Evolutionary conservation across 2,329 filamentous ascomycete species (phyloP), one percentile per base, ranked within the genome.

Genomic region (Myotisia sp.): DNA sequence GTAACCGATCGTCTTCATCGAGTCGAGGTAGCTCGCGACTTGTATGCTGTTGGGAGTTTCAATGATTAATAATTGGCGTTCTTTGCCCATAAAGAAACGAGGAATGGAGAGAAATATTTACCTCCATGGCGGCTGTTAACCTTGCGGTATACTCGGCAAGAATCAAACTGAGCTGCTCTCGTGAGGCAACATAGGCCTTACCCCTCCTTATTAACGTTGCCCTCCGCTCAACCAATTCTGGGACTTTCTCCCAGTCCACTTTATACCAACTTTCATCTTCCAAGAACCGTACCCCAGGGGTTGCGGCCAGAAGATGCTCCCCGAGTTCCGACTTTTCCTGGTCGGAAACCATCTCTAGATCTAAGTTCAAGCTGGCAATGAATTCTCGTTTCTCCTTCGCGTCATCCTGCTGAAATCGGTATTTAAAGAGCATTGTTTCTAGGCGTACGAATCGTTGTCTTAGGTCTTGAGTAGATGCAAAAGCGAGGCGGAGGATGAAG

Each of bases 201-300:
- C 90, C 90, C 18, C 62, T 74, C 46, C 70, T 78, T 44, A 95
- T 44, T 36, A 90, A 76, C 1, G 92, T 82, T 34, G 71, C 70
- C 33, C 87, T 69, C 31, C 70, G 62, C 58, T 94, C 86, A 1
- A 98, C 76, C 23, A 98, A 62, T 41, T 95, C 87, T 0, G 87
- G 84, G 1, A 98, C 90, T 21, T 76, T 73, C 53, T 85, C 80
- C 85, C 87, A 98, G 49, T 94, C 84, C 1, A 95, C 84, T 61
- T 94, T 95, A 67, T 92, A 92, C 79, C 84, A 98, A 17, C 65
- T 75, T 48, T 90, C 83, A 26, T 93, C 83, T 10, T 93, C 84
- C 4, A 65, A 42, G 20, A 19, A 24, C 35, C 57, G 54, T 26
- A 54, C 56, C 30, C 67, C 47, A 5, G 59, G 59, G 2, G 68